Evolutionary conservation across 2,329 filamentous ascomycete species (phyloP), one percentile per base, ranked within the genome.

Genomic region (Sphaerostilbella broomeana): DNA sequence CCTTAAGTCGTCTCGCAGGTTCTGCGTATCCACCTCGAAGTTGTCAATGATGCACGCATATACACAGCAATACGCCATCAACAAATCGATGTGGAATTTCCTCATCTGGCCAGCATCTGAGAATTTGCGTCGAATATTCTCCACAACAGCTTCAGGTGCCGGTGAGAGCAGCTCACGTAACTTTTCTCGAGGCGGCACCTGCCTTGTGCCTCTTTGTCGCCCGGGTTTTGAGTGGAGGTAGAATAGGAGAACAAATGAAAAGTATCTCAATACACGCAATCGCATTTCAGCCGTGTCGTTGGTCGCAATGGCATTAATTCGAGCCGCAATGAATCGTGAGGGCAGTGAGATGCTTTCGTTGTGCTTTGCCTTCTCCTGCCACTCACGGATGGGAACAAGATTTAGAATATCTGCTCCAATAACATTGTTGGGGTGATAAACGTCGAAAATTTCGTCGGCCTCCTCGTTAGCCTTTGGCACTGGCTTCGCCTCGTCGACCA

Each of bases 51-150:
- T 76, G 56, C 84, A 73, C 19, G 81, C 77, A 44, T 88, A 70
- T 1, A 75, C 82, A 51, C 79, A 83, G 52, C 84, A 77, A 60
- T 88, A 81, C 12, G 84, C 86, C 53, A 80, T 77, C 21, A 89
- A 63, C 46, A 86, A 70, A 55, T 90, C 83, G 21, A 72, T 63
- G 56, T 87, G 77, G 65, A 79, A 84, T 55, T 84, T 86, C 40
- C 77, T 73, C 63, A 90, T 76, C 43, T 75, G 69, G 16, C 73
- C 73, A 22, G 62, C 68, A 28, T 79, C 71, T 1, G 78, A 77
- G 55, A 89, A 90, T 51, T 79, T 84, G 53, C 79, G 72, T 40
- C 79, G 72, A 20, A 87, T 79, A 45, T 70, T 73, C 51, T 83
- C 79, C 25, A 86, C 64, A 6, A 89, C 72, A 1, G 70, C 65